Evolutionary conservation across 305 asterid genomes (phyloP), one percentile per base, ranked within the genome.

Genomic region (Ilex paraguariensis): DNA sequence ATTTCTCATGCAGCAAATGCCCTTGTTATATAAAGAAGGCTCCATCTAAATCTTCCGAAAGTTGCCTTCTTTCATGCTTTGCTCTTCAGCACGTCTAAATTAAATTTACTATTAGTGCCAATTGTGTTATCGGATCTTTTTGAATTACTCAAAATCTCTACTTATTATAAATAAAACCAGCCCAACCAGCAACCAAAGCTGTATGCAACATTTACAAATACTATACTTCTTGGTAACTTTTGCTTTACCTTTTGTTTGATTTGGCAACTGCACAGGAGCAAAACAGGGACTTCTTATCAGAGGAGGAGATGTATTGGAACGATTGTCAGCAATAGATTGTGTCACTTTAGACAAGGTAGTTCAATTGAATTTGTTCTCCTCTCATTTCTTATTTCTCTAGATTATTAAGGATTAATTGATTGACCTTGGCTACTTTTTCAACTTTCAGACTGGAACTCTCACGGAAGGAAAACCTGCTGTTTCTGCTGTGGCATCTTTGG

Each of bases 241-340:
- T 39, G 56, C n/a, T 54, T 57, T 5, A 31, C 42, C 42, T 21
- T 16, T 53, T 54, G 52, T 14, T 59, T 39, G 14, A 17, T 30
- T 56, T 48, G 28, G 51, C 51, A 59, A 54, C 59, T 59, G 67
- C 10, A 55, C 67, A 93, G 99, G 99, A 70, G 99, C 97, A 63
- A 90, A 89, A 74, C 86, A 90, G 63, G 97, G 99, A 48, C 95
- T 93, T 73, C 87, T 93, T 65, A 82, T 93, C 17, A 80, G 99
- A 77, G 99, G 99, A 74, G 99, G 97, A 68, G 97, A 90, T 78
- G 95, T 93, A 57, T 75, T 93, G 75, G 95, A 93, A 74, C 91
- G 99, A 63, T 73, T 93, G 86, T 90, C 97, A 16, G 84, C 86
- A 68, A 80, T 93, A 64, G 85, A 87, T 78, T 71, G 75, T 74